These are phyloP conservation scores for Yamadazyma akitaensis DNA, from an alignment of 805 yeast species.

Conservation along the genomic window DNA sequence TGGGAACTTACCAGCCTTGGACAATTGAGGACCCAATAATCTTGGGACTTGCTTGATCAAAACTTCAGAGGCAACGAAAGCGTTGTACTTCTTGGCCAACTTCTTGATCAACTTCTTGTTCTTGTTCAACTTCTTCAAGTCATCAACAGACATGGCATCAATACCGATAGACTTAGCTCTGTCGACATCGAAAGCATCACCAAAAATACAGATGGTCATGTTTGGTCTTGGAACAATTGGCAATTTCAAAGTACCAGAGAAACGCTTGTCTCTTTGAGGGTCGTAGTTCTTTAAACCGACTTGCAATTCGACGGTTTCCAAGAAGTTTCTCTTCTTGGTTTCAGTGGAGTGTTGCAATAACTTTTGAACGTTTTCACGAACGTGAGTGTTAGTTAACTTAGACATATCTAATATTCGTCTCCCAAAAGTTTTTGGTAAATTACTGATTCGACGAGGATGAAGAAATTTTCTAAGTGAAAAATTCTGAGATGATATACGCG, in stretches of 20 bases:
- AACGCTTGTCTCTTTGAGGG: slow-evolving; percentile 99
- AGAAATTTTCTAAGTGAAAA: slow-evolving; percentile 5
- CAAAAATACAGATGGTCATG: slow-evolving; percentile 99
- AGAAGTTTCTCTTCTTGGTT: slow-evolving; percentile 99
- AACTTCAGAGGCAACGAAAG: slow-evolving; percentile 98
- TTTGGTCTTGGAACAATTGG: slow-evolving; percentile 99
- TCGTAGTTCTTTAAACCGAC: slow-evolving; percentile 99
- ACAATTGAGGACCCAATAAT: slow-evolving; percentile 99
- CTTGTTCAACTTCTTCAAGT: slow-evolving; percentile 99
- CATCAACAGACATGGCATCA: slow-evolving; percentile 99
- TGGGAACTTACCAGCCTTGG: slow-evolving; percentile 99
- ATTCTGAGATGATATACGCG: neutral
- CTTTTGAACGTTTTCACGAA: slow-evolving; percentile 95
- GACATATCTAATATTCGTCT: slow-evolving; percentile 72
- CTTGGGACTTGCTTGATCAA: slow-evolving; percentile 99
- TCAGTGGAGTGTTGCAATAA: slow-evolving; percentile 85
- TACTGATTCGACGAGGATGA: slow-evolving; percentile 57
- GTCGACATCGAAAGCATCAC: slow-evolving; percentile 99
- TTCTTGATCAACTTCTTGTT: slow-evolving; percentile 99
- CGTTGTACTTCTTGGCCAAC: slow-evolving; percentile 99
- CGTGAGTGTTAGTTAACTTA: slow-evolving; percentile 87
- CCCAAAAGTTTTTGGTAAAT: slow-evolving; percentile 51
- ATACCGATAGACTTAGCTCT: slow-evolving; percentile 99
- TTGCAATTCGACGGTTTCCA: slow-evolving; percentile 99
- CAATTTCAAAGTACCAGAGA: slow-evolving; percentile 98